Evolutionary conservation across 495 filamentous ascomycete genomes (phyloP), one percentile per base, ranked within the genome.

Genomic region (Bacidia gigantensis): DNA sequence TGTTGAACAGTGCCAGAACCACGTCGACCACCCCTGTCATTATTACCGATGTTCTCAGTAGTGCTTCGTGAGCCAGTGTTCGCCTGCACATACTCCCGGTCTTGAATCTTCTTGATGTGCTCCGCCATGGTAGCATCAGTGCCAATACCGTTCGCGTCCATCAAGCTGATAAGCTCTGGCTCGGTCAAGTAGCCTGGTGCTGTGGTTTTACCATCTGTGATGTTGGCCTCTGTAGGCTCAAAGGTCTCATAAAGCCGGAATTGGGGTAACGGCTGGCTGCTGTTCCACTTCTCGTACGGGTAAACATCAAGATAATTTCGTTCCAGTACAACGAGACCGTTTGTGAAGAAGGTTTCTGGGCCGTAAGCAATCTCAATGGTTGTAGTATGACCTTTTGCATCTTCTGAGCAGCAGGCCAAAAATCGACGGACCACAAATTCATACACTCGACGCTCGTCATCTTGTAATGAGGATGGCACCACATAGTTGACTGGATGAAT

Each of bases 101-200:
- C 80, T 65, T 95, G 87, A 64, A 98, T 89, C 63, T 93, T 96
- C 41, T 84, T 78, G 61, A 98, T 97, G 63, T 98, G 92, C 58
- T 98, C 92, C 0, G 92, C 90, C 93, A 98, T 98, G 0, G 92
- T 97, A 11, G 92, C 92, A 68, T 98, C 92, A 2, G 92, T 98
- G 14, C 92, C 92, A 59, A 98, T 98, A 11, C 92, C 92, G 64
- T 98, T 97, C 14, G 86, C 90, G 68, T 98, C 93, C 92, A 98
- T 98, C 21, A 98, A 74, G 3, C 83, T 86, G 65, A 98, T 95
- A n/a, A 98, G 72, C 63, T 97, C 92, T 1, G 92, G 89, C 63
- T 98, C 92, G 0, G 92, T 98, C 26, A 98, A 68, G 60, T 93
- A 95, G 11, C 76, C 79, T 0, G 93, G 92, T 9, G 89, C 69